These are phyloP conservation scores for Triglochin maritima DNA, from an alignment of 106 monocot genomes.

Conservation along the genomic window DNA sequence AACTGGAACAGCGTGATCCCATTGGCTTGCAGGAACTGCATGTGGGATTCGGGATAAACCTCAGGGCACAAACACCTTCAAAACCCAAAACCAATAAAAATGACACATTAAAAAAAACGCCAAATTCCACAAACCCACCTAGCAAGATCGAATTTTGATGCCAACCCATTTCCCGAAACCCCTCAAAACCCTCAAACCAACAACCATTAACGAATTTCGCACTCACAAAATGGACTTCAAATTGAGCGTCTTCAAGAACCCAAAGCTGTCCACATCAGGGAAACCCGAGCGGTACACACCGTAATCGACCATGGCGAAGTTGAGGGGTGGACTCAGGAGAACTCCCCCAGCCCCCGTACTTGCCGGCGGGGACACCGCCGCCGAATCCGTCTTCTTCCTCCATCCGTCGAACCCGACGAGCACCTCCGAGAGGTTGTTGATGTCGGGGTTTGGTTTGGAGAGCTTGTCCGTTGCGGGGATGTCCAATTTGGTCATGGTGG, in stretches of 20 bases:
- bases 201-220: not conserved
- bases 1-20: constrained; percentile 13
- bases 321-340: constrained; percentile 46
- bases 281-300: constrained; percentile 58
- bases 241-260: constrained; percentile 34
- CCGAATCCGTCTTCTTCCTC: not conserved
- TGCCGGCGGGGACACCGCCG: not conserved
- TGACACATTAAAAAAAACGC: not conserved
- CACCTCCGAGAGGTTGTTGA: not conserved
- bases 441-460: no score
- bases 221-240: constrained; percentile 46
- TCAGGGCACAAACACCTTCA: constrained; percentile 8
- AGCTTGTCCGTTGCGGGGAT: no score
- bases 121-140: not conserved
- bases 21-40: constrained; percentile 6
- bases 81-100: not conserved
- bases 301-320: constrained; percentile 53
- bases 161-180: not conserved
- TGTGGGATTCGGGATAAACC: constrained; percentile 7
- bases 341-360: constrained; percentile 7
- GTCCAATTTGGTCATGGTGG: no score
- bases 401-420: not conserved
- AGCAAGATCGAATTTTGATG: no score
- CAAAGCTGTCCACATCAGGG: constrained; percentile 36
- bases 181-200: not conserved